These are phyloP conservation scores for Colletotrichum abscissum DNA, from an alignment of 2,329 filamentous ascomycete genomes.

Conservation along the genomic window DNA sequence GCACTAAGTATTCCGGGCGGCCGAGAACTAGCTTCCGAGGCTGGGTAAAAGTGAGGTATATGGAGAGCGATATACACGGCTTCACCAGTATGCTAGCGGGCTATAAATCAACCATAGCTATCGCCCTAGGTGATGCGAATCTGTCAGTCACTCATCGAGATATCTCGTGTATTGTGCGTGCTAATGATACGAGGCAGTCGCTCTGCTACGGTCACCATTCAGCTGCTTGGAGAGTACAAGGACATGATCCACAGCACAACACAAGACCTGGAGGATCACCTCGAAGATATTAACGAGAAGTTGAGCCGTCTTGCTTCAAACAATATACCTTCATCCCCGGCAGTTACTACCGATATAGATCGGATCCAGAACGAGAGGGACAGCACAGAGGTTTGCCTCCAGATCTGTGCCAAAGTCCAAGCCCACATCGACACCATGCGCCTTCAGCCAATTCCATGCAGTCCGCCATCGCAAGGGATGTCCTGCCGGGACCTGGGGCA, in stretches of 20 bases:
- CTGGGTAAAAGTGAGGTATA: conserved; percentile 14
- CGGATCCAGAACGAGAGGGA: not conserved
- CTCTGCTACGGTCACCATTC: not conserved
- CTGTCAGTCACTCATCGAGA: not conserved
- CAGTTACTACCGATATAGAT: not conserved
- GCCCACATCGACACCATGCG: not conserved
- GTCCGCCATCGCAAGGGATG: not conserved
- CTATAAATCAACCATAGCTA: conserved; percentile 18
- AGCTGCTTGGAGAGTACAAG: conserved; percentile 6
- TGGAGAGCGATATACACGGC: conserved; percentile 14
- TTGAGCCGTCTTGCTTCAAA: not conserved
- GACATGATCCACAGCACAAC: not conserved
- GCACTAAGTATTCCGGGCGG: conserved; percentile 8
- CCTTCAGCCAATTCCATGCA: not conserved
- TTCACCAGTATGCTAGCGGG: conserved; percentile 17
- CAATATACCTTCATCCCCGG: not conserved
- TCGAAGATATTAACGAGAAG: conserved; percentile 3
- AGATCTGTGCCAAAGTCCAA: not conserved
- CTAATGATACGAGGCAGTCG: not conserved
- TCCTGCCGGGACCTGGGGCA: not conserved
- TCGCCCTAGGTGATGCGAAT: conserved; percentile 9
- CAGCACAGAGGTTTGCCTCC: conserved; percentile 5
- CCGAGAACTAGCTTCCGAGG: conserved; percentile 18
- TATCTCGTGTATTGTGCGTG: not conserved
- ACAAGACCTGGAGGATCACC: conserved; percentile 2